A percentile compares a stretch with the other conserved stretches of the same genome.
Conservation (phyloP, 2,329 filamentous ascomycete genomes). For the Penicillium brevicompactum region DNA sequence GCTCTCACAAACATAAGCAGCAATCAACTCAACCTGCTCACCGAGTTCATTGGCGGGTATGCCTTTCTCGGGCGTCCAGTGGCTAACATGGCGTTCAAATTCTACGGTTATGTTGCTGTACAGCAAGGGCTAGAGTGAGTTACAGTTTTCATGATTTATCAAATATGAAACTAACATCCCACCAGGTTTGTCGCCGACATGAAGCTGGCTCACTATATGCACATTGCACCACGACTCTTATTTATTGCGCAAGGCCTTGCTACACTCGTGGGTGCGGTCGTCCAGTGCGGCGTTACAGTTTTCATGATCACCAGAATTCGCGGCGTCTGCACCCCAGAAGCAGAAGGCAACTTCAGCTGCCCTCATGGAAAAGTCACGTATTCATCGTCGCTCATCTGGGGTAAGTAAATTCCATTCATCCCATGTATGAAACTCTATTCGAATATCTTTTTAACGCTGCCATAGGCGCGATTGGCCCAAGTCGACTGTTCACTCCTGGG, state of each 20-base stretch:
- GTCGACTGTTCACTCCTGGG: slow-evolving; percentile 65
- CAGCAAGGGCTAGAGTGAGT: slow-evolving; percentile 58
- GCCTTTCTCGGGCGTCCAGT: slow-evolving; percentile 50
- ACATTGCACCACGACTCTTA: slow-evolving; percentile 51
- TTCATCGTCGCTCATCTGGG: slow-evolving; percentile 72
- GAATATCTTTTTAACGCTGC: neutral
- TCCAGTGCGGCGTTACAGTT: slow-evolving; percentile 54
- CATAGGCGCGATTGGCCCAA: slow-evolving; percentile 63
- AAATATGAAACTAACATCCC: neutral
- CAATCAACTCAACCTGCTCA: slow-evolving; percentile 51
- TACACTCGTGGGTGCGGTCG: slow-evolving; percentile 51
- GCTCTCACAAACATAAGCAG: slow-evolving; percentile 53
- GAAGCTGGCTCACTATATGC: slow-evolving; percentile 59
- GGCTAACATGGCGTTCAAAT: slow-evolving; percentile 67
- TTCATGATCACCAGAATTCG: slow-evolving; percentile 52
- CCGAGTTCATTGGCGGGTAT: slow-evolving; percentile 54
- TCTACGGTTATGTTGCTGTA: slow-evolving; percentile 70
- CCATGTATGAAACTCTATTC: neutral
- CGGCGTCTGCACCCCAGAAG: slow-evolving; percentile 56
- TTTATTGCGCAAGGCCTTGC: slow-evolving; percentile 56
- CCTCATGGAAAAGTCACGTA: slow-evolving; percentile 63
- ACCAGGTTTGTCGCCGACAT: slow-evolving; percentile 65
- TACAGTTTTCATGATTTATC: neutral
- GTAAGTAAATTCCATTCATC: slow-evolving; percentile 48
- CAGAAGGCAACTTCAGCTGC: slow-evolving; percentile 62